A percentile compares a stretch with the other conserved stretches of the same genome.
These are phyloP conservation scores for Meredithiella fracta DNA, from an alignment of 2,329 filamentous ascomycete genomes.

Conservation along the genomic window DNA sequence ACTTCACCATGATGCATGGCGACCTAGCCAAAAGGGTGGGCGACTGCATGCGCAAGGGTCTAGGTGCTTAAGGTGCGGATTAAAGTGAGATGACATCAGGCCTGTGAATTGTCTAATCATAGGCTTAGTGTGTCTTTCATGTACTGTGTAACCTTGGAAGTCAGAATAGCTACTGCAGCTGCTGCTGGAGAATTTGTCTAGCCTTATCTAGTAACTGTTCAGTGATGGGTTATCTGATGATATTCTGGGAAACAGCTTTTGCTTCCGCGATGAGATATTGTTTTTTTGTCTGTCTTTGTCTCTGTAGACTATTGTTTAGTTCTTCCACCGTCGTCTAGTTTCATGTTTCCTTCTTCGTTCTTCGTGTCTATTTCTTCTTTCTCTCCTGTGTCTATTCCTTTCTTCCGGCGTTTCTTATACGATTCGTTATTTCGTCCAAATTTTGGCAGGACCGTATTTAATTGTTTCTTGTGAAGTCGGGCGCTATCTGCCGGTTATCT, in stretches of 20 bases:
- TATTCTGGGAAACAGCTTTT: not conserved
- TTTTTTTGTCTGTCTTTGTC: not conserved
- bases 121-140: not conserved
- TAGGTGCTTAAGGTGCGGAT: slow-evolving; percentile 13
- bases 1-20: slow-evolving; percentile 64
- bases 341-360: not conserved
- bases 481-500: not conserved
- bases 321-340: not conserved
- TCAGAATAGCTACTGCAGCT: not conserved
- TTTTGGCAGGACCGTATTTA: not conserved
- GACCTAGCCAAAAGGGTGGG: slow-evolving; percentile 24
- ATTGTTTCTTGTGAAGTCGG: not conserved
- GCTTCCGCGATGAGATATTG: not conserved
- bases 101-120: not conserved
- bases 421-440: not conserved
- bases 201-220: not conserved
- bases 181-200: slow-evolving; percentile 1
- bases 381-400: slow-evolving; percentile 2
- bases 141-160: not conserved
- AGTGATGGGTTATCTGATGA: not conserved
- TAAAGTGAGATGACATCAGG: not conserved
- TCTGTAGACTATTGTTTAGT: not conserved
- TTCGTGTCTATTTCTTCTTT: not conserved
- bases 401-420: slow-evolving; percentile 1
- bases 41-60: slow-evolving; percentile 22